Evolutionary conservation across 441 rosid species (phyloP), one percentile per base, ranked within the genome.

Genomic region (Jatropha multifida): DNA sequence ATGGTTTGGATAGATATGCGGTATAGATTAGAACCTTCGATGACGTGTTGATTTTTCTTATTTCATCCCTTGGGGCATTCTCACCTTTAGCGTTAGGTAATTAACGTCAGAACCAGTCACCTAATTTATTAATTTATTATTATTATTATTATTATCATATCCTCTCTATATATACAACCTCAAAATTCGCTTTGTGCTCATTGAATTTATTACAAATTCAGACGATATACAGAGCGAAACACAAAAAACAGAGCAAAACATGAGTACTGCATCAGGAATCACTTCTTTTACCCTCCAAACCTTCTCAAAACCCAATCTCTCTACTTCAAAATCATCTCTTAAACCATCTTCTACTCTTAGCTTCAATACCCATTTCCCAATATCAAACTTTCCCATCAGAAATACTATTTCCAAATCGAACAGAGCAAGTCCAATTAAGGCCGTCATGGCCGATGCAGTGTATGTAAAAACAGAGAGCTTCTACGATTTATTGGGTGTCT

Each of bases 401-500:
- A 52, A 37, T 14, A 59, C 23, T 38, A 46, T 14, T 23, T 40
- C 49, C 69, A 74, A 58, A 66, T 41, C 68, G 12, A 26, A 1
- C 32, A 78, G 17, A 59, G 23, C 15, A 10, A 8, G 26, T 4
- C 63, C 48, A 26, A 55, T 65, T 15, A 58, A 27, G 38, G 76
- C 75, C n/a, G 46, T 49, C 49, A 69, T 20, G 7, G 4, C 80
- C 3, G 37, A 56, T 41, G 6, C 54, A 27, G 7, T 58, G 41
- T 38, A 54, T 3, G 42, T 42, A 0, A 26, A 56, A n/a, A 38
- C 74, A 3, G 17, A 69, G 79, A 86, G 83, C 74, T 94, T 90
- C 82, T 94, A 94, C 83, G 91, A 91, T 62, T 83, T 91, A 12
- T 84, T 94, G 61, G 97, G 97, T 40, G 86, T 92, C 62, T 75